Evolutionary conservation across 176 grass and related monocot species (phyloP).

Genomic region (Oryza australiensis): DNA sequence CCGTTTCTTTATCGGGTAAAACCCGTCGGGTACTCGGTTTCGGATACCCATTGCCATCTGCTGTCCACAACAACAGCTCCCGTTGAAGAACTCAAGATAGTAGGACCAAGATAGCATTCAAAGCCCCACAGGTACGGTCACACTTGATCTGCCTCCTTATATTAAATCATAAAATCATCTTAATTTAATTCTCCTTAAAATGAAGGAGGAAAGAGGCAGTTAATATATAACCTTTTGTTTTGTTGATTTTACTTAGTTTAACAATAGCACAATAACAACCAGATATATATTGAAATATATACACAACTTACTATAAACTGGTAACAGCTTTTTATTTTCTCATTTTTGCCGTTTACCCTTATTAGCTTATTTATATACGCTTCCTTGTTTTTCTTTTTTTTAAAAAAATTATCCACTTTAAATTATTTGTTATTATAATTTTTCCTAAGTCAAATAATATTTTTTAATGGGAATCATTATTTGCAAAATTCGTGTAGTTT

Average conservation of each 20-base stretch:
- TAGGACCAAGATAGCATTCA: slow-evolving; percentile 20
- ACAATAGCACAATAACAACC: not conserved
- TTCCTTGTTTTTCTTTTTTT: too few species aligned
- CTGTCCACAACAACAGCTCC: not conserved
- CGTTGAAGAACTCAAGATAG: not conserved
- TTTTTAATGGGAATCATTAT: too few species aligned
- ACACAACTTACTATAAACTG: not conserved
- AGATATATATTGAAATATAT: not conserved
- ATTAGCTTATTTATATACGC: too few species aligned
- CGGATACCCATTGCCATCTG: too few species aligned
- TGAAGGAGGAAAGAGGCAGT: not conserved
- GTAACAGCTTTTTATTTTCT: not conserved
- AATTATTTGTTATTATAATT: too few species aligned
- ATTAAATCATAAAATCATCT: not conserved
- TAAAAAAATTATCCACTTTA: too few species aligned
- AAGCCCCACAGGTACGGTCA: not conserved
- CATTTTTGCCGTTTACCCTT: not conserved
- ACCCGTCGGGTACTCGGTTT: too few species aligned
- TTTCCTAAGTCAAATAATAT: too few species aligned
- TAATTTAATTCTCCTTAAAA: not conserved
- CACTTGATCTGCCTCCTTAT: not conserved
- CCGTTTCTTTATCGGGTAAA: too few species aligned
- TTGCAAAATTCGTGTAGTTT: too few species aligned
- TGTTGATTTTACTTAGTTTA: not conserved
- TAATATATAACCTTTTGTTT: not conserved